Base-by-base conservation (phyloP, 225 moss, liverwort and hornwort genomes). In the Pseudisothecium myosuroides region DNA sequence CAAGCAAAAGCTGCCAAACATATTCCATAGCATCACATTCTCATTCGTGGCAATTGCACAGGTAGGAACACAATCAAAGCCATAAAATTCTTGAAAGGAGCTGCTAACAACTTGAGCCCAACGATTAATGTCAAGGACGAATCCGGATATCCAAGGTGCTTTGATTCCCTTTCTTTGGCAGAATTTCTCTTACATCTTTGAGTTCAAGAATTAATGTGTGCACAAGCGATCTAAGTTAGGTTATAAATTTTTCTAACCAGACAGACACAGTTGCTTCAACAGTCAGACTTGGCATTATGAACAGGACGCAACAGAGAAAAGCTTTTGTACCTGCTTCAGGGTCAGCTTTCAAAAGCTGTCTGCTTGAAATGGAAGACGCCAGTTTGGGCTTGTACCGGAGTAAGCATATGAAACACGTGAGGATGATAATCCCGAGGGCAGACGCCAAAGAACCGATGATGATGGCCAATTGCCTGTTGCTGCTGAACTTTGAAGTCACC, bases 391-490 rank as follows among this genome's bases (percentile, higher is more conserved):
- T 91, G 78, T 15, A 80, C 56, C 31, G 82, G 85, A 91, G 66
- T 23, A 91, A 76, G 72, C 72, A 83, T 20, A 90, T 21, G 41
- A 78, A 31, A 54, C 86, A 82, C 36, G 84, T 16, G 87, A 91
- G 14, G 83, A 88, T 75, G 63, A 83, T 34, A 66, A 91, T 39
- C 37, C 82, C 92, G 15, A 91, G 41, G 43, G 13, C 87, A 66
- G 85, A 87, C 59, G 82, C 91, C 75, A 74, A 41, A 79, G 73
- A 87, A 65, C 91, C 92, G 85, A 91, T 55, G 81, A 94, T 50
- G 74, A 92, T 90, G 88, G 45, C 54, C 43, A 67, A 31, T 47
- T n/a, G 34, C 28, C 59, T 71, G 62, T 15, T 78, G 83, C 45
- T 91, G 61, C 9, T 22, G 71, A 68, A 59, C 81, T 91, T 76